Evolutionary conservation across 495 filamentous ascomycete genomes (phyloP), one percentile per base, ranked within the genome.

Genomic region (Penicillium paradoxum): DNA sequence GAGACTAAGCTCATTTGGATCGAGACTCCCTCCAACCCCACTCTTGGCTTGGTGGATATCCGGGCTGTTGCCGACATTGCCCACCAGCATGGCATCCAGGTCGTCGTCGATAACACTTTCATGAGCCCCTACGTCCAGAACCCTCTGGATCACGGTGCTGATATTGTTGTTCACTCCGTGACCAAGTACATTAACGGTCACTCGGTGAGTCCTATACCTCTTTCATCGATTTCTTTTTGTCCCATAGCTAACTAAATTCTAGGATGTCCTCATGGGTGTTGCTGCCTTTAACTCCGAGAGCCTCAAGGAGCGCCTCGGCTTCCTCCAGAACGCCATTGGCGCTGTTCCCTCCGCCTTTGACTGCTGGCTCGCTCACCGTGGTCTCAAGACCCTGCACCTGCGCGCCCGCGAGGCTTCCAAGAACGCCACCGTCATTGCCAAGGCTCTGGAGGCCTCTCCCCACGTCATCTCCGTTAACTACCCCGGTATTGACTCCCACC

Each of bases 121-220:
- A 74, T 99, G 61, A 89, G 83, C 54, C 93, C 93, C 22, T 99
- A 97, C 66, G 79, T 97, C 21, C 93, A 99, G 71, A 97, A 97
- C 68, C 93, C 93, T 2, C 79, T 99, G 22, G 83, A 91, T 59
- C 90, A 95, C 71, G 93, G 93, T 60, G 93, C 93, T 32, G 95
- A 99, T 65, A 91, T 99, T 41, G 93, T 97, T 38, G 85, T 97
- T n/a, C 93, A 99, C 77, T 91, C 87, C 34, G 93, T 99, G n/a
- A 99, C 93, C 7, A 99, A 99, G 71, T 99, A 97, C 73, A 97
- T 99, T 70, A 99, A 99, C 66, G 93, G 93, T 6, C 93, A 99
- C 73, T 86, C 82, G 10, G 80, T 81, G 68, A 43, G 75, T 60
- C 41, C 39, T 11, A 9, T n/a, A 21, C 18, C 24, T 21, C 19